phyloP scores from a whole-genome alignment of 106 monocot species.

The Acorus calamus region DNA sequence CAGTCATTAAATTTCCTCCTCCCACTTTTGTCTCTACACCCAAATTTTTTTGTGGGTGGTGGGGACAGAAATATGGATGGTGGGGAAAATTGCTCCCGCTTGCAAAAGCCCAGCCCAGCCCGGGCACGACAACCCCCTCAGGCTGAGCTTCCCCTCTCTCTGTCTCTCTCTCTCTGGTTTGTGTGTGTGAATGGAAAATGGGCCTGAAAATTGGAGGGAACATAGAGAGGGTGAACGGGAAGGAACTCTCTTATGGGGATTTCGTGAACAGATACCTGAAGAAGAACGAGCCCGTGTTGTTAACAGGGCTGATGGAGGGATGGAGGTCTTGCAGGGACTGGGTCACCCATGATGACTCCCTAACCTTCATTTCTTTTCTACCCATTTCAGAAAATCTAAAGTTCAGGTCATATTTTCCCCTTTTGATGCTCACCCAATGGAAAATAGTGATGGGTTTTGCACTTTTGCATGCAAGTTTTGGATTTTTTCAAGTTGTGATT shows the following conservation, averaged over 20 bases:
- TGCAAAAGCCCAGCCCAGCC: too few species aligned
- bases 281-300: slow-evolving; percentile 68
- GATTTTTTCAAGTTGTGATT: not conserved
- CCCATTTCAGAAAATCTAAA: slow-evolving; percentile 37
- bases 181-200: too few species aligned
- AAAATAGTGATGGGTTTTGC: not conserved
- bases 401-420: slow-evolving; percentile 34
- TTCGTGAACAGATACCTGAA: slow-evolving; percentile 58
- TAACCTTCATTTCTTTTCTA: slow-evolving; percentile 64
- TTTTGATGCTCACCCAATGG: not conserved
- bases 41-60: too few species aligned
- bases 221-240: slow-evolving; percentile 75
- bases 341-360: slow-evolving; percentile 42
- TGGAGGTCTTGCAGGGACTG: slow-evolving; percentile 78
- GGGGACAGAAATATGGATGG: too few species aligned
- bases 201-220: slow-evolving; percentile 24
- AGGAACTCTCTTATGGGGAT: slow-evolving; percentile 37
- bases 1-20: too few species aligned
- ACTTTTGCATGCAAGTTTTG: not conserved
- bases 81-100: too few species aligned
- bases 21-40: too few species aligned
- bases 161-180: too few species aligned
- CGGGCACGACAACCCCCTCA: too few species aligned
- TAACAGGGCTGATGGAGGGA: slow-evolving; percentile 69
- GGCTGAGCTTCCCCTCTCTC: too few species aligned